A percentile compares a stretch with the other conserved stretches of the same genome.
Conservation (phyloP, 2,329 filamentous ascomycete genomes). For the Daldinia eschscholtzii region DNA sequence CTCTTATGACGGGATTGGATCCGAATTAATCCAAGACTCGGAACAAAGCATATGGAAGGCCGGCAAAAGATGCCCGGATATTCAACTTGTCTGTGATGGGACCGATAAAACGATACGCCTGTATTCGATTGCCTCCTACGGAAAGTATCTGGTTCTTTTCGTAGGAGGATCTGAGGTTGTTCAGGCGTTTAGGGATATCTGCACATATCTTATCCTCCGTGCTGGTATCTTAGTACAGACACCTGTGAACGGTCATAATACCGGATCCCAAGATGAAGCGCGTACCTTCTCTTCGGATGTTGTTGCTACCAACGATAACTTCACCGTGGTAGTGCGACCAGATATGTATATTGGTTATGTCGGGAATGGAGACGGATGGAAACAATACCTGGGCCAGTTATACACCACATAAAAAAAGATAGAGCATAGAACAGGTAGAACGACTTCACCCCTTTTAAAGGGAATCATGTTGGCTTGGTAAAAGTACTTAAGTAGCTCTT, state of each 20-base stretch:
- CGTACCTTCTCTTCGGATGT: slow-evolving; percentile 51
- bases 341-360: slow-evolving; percentile 59
- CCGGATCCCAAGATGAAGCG: slow-evolving; percentile 26
- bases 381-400: slow-evolving; percentile 42
- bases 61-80: slow-evolving; percentile 56
- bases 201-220: slow-evolving; percentile 32
- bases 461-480: too few species aligned
- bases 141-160: slow-evolving; percentile 51
- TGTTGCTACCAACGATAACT: slow-evolving; percentile 47
- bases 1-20: slow-evolving; percentile 54
- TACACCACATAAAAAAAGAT: slow-evolving; percentile 12
- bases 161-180: slow-evolving; percentile 22
- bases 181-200: slow-evolving; percentile 26
- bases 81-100: slow-evolving; percentile 45
- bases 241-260: slow-evolving; percentile 24
- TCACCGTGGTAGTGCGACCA: slow-evolving; percentile 55
- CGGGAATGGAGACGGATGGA: slow-evolving; percentile 48
- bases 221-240: slow-evolving; percentile 3
- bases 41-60: slow-evolving; percentile 55
- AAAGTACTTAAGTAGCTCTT: not conserved
- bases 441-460: not conserved
- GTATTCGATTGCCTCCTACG: slow-evolving; percentile 53
- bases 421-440: not conserved
- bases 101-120: slow-evolving; percentile 46
- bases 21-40: slow-evolving; percentile 54